Evolutionary conservation across 2,329 filamentous ascomycete genomes (phyloP), one percentile per base, ranked within the genome.

Genomic region (Xylariaceae sp.): DNA sequence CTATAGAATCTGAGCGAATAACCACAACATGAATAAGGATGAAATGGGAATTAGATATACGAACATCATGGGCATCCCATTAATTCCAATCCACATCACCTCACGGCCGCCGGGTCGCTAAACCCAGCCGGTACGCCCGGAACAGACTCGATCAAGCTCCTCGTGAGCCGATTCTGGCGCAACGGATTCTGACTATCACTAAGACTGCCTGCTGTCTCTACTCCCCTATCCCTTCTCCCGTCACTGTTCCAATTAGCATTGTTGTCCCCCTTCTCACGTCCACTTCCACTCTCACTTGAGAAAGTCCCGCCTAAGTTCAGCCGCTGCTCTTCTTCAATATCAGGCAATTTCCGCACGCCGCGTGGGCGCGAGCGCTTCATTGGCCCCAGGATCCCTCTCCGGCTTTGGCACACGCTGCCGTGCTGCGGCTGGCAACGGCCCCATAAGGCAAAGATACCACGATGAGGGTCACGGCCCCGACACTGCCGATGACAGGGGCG

Each of bases 401-500:
- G 4, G 23, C 9, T 26, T n/a, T n/a, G n/a, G n/a, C n/a, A n/a
- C 23, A 4, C 23, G 23, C 9, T 26, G 4, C 23, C 7, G 26
- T 19, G 44, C 23, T n/a, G 6, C 14, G 51, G 56, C 26, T 57
- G 61, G 18, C 68, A 60, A 2, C 70, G 67, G 44, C 65, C 67
- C 61, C 70, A 67, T 48, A 73, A 60, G 18, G 70, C 61, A 53
- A 73, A 68, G 18, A 68, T 62, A 1, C 70, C 62, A 68, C 68
- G 19, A 74, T 65, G 3, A 73, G 63, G 7, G 67, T 65, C 43
- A 73, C 57, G 9, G 71, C 71, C 0, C 68, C 71, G 3, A 72
- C 61, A 20, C 67, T 62, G 32, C 72, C 71, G 2, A 74, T 70
- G 1, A 73, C 67, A 4, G 72, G 71, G 0, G 68, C 72, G 1